Conservation (phyloP, 805 yeast species). For the Spathaspora passalidarum region DNA sequence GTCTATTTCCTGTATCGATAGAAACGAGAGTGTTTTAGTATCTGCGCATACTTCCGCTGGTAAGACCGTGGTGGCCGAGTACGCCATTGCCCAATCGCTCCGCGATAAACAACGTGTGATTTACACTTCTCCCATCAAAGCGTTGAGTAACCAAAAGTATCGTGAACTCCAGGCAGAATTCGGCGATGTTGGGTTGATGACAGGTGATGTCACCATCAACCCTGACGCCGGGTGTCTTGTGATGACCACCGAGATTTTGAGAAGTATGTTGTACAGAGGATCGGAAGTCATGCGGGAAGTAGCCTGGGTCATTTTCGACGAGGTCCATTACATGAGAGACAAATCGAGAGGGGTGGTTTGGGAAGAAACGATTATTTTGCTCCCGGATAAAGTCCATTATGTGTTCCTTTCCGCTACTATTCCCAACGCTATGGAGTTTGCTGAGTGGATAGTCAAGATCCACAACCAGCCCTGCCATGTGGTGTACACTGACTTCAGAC, state of each 20-base stretch:
- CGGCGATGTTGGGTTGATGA: conserved; percentile 97
- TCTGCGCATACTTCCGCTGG: conserved; percentile 99
- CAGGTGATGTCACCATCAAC: conserved; percentile 98
- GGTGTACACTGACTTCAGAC: conserved; percentile 97
- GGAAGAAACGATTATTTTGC: conserved; percentile 95
- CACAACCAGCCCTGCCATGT: conserved; percentile 98
- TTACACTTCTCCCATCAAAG: conserved; percentile 93
- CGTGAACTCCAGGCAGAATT: conserved; percentile 90
- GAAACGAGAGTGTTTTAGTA: conserved; percentile 90
- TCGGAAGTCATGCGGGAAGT: conserved; percentile 98
- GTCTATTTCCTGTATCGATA: conserved; percentile 91
- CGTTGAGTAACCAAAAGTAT: conserved; percentile 89
- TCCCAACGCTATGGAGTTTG: conserved; percentile 97
- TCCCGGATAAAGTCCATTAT: conserved; percentile 94
- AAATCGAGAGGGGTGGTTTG: conserved; percentile 98
- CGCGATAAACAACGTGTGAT: conserved; percentile 90
- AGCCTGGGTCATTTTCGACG: conserved; percentile 98
- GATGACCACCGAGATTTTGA: conserved; percentile 97
- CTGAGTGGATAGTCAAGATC: conserved; percentile 96
- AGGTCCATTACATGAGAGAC: conserved; percentile 98
- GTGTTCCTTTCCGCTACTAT: conserved; percentile 94
- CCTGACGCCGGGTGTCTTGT: conserved; percentile 98
- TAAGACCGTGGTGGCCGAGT: conserved; percentile 95
- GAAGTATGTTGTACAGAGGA: conserved; percentile 96
- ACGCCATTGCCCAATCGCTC: conserved; percentile 94